These are phyloP conservation scores for Ligustrum vulgare DNA, from an alignment of 257 asterid species.

Conservation along the genomic window DNA sequence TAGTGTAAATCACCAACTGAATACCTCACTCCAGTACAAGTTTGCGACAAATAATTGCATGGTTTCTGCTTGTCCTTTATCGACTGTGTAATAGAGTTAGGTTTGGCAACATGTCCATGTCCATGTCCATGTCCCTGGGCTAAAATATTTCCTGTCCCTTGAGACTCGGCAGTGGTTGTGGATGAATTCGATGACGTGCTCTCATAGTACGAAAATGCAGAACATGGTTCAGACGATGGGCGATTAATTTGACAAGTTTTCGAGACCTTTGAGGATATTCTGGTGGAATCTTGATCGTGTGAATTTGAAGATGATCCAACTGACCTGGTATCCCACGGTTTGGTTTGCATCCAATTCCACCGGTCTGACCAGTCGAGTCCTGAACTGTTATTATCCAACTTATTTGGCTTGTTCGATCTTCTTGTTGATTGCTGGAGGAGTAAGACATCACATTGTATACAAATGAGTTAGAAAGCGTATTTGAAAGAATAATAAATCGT, in stretches of 20 bases:
- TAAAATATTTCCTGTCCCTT: background rate
- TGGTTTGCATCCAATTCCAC: background rate
- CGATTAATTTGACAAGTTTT: constrained; percentile 5
- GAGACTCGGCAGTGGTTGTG: constrained; percentile 4
- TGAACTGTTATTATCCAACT: background rate
- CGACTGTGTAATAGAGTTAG: constrained; percentile 18
- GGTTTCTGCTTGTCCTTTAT: constrained; percentile 28
- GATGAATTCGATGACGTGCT: constrained; percentile 13
- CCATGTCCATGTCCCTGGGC: background rate
- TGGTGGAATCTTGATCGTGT: constrained; percentile 24
- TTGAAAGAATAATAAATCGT: background rate
- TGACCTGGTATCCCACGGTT: constrained; percentile 3
- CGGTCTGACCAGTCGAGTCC: background rate
- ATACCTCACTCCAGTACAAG: constrained; percentile 9
- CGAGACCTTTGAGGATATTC: constrained; percentile 34
- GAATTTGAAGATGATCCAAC: constrained; percentile 23
- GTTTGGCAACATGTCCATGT: background rate
- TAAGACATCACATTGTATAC: background rate
- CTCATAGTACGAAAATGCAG: background rate
- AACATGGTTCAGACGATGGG: constrained; percentile 9
- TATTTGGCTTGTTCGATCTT: background rate
- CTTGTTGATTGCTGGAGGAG: background rate
- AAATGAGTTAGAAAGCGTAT: background rate
- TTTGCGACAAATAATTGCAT: constrained; percentile 3
- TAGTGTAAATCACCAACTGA: constrained; percentile 2